Evolutionary conservation across 2,329 filamentous ascomycete species (phyloP), one percentile per base, ranked within the genome.

Genomic region (Byssothecium circinans): DNA sequence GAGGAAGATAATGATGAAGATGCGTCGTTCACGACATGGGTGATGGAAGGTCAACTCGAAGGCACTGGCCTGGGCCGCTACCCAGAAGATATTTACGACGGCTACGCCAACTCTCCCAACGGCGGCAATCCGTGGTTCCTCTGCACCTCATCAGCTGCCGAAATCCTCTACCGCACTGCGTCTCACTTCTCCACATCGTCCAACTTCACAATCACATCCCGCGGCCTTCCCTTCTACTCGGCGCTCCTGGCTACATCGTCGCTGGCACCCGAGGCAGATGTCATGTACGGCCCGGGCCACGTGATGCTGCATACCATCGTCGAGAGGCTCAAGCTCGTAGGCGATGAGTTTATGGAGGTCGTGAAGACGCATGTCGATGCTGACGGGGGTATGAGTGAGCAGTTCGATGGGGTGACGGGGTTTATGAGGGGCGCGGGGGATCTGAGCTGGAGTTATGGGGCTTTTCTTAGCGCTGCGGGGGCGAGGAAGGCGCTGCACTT

Each of bases 381-480:
- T 0, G 66, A 71, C 17, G 74, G 74, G 1, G 54, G 58, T 11
- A 61, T 76, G 62, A 74, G 71, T 52, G 74, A 76, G 63, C 73
- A 76, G 50, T 75, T 76, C 45, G 71, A 74, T 54, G 57, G 65
- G 3, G 60, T 57, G 15, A 73, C 60, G 7, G 74, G 74, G 5
- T 71, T 55, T 41, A 68, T 73, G 65, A 57, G 63, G 3, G 74
- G 73, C 1, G 74, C 74, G 23, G 54, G 53, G 18, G 72, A 76
- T 56, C 52, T 76, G 62, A 76, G 74, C 4, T 76, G 74, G 74
- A 74, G 71, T 49, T 75, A 76, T 54, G 73, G 72, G 4, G 70
- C 71, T 1, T 74, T 75, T 49, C 47, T 76, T 50, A 56, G 65
- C 48, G 73, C 73, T 5, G 64, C 64, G 29, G 58, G 70, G 48